Evolutionary conservation across 1,139 yeast genomes (phyloP), one percentile per base, ranked within the genome.

Genomic region (Kurtzmaniella quercitrusa): DNA sequence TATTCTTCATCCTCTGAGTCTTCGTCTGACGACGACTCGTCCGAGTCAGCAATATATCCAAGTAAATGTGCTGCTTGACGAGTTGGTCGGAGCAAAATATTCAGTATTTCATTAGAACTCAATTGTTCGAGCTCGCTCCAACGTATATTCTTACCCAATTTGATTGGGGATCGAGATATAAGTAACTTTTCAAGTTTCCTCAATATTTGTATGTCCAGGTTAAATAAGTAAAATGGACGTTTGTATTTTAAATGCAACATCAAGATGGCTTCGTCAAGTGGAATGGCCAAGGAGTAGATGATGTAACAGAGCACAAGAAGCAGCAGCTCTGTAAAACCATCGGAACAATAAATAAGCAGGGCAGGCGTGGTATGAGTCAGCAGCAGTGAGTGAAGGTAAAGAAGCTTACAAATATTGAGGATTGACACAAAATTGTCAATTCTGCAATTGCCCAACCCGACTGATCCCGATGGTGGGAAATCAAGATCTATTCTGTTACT

Each of bases 281-380:
- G 64, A 28, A 77, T 56, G 42, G 84, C 78, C 36, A 80, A 70
- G 2, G 84, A 63, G 60, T 84, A 91, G 48, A 91, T 84, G 44
- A 86, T 53, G 56, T 78, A 89, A 47, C 89, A 79, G 37, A 88
- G 66, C 0, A 82, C 78, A 39, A 91, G 64, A 22, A 91, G 70
- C 4, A 96, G 82, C 47, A 91, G 85, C 57, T 91, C 97, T 0
- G 97, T 88, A 61, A 89, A 91, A 0, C 98, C 98, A 64, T 91
- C 97, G 3, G 87, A 78, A 57, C 96, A 89, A 57, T 83, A 84
- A 14, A 89, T 68, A 47, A 91, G 60, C 2, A 74, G 57, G 4
- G 75, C 45, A 4, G 37, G 37, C 6, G 37, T 34, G 4, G 15
- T 19, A 9, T 30, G 34, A 5, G 23, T n/a, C 23, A 43, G 41